Evolutionary conservation across 2,329 filamentous ascomycete genomes (phyloP).

Genomic region (Aaosphaeria pasadenensis): DNA sequence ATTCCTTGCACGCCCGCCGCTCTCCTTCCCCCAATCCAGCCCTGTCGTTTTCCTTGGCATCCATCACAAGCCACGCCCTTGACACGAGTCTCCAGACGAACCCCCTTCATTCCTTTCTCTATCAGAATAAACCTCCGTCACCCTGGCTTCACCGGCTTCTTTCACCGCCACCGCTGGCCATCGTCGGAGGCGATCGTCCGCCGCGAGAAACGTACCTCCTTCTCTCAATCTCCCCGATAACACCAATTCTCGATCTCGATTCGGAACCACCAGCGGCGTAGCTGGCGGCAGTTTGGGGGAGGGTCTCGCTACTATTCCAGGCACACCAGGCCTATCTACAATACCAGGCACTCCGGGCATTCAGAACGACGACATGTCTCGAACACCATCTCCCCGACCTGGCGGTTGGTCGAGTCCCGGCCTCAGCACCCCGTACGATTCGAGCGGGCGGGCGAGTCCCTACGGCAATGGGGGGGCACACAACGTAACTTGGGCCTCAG

Average conservation of each 20-base stretch:
- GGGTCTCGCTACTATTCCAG: conserved; percentile 35
- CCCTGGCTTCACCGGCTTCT: conserved; percentile 38
- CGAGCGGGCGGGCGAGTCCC: conserved; percentile 68
- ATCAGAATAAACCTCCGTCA: conserved; percentile 23
- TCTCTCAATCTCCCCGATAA: conserved; percentile 26
- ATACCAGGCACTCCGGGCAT: conserved; percentile 36
- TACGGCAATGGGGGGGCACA: conserved; percentile 52
- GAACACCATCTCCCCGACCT: conserved; percentile 81
- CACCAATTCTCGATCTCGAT: conserved; percentile 19
- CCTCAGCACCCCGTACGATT: conserved; percentile 61
- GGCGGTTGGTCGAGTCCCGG: conserved; percentile 88
- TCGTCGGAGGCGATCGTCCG: conserved; percentile 40
- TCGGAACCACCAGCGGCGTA: conserved; percentile 32
- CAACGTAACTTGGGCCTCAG: conserved; percentile 75
- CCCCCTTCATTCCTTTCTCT: conserved; percentile 18
- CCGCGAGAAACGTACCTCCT: conserved; percentile 30
- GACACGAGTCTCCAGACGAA: conserved; percentile 9
- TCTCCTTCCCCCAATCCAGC: conserved; percentile 1
- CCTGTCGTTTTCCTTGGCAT: conserved; percentile 11
- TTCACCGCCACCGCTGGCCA: conserved; percentile 37
- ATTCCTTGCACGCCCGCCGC: conserved; percentile 6
- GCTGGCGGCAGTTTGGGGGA: conserved; percentile 30
- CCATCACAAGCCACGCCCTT: conserved; percentile 19
- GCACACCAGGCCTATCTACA: conserved; percentile 31
- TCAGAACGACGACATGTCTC: conserved; percentile 63